Percentiles rank a stretch among this genome's conserved stretches.
These are phyloP conservation scores for Carnegiea gigantea DNA, from an alignment of 179 eudicot species.

Conservation along the genomic window DNA sequence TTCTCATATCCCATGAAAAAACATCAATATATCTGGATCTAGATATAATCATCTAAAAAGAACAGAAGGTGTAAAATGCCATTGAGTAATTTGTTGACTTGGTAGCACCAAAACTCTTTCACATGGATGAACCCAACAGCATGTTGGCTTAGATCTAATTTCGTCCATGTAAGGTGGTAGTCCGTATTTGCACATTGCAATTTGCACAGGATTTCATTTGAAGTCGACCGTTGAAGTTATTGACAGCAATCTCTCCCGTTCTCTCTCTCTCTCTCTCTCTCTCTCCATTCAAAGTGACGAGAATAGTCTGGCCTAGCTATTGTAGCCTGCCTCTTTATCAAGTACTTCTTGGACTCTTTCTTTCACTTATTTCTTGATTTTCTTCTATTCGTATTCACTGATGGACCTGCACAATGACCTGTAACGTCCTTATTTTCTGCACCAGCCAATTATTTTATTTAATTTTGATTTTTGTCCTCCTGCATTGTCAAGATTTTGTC, in stretches of 20 bases:
- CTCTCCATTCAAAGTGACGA: too few relatives aligned
- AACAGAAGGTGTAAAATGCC: too few relatives aligned
- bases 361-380: background rate
- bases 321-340: constrained; percentile 11
- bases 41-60: too few relatives aligned
- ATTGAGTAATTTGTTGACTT: background rate
- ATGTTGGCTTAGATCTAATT: background rate
- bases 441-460: background rate
- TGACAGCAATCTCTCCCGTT: constrained; percentile 7
- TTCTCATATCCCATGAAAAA: too few relatives aligned
- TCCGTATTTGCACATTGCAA: background rate
- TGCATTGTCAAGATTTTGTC: too few relatives aligned
- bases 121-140: background rate
- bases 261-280: background rate
- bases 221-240: constrained; percentile 36
- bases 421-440: background rate
- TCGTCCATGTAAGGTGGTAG: too few relatives aligned
- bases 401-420: background rate
- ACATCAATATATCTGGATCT: too few relatives aligned
- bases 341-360: constrained; percentile 26
- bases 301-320: too few relatives aligned
- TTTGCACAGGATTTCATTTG: background rate
- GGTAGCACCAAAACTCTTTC: background rate
- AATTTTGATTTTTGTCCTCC: background rate
- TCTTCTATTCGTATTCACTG: background rate